A percentile compares a stretch with the other conserved stretches of the same genome.
These are phyloP conservation scores for Fusarium bactridioides DNA, from an alignment of 2,329 filamentous ascomycete species.

Conservation along the genomic window DNA sequence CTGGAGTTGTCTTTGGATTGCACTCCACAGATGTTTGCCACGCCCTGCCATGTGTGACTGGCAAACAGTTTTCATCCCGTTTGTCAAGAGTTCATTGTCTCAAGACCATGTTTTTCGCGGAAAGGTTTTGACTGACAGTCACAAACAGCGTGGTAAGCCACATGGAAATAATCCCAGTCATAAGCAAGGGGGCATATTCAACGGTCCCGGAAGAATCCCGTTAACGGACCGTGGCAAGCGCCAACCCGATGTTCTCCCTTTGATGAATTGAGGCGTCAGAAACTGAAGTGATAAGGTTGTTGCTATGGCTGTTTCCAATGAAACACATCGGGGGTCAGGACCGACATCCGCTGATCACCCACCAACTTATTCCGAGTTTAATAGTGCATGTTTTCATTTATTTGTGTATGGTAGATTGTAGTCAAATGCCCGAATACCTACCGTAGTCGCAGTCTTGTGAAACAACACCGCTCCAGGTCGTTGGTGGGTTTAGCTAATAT, in stretches of 20 bases:
- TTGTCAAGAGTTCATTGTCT: slow-evolving; percentile 25
- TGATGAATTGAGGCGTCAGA: not conserved
- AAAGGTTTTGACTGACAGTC: slow-evolving; percentile 5
- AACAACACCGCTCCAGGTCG: slow-evolving; percentile 8
- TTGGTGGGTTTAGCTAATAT: slow-evolving; percentile 24
- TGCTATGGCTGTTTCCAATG: not conserved
- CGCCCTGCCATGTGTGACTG: slow-evolving; percentile 32
- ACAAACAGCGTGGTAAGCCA: slow-evolving; percentile 19
- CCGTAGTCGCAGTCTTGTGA: slow-evolving; percentile 2
- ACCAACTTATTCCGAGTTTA: not conserved
- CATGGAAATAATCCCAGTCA: slow-evolving; percentile 23
- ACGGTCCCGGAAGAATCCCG: slow-evolving; percentile 26
- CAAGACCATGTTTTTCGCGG: slow-evolving; percentile 25
- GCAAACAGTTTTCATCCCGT: not conserved
- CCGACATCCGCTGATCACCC: not conserved
- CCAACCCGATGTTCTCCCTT: slow-evolving; percentile 21
- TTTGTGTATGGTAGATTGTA: not conserved
- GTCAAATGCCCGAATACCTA: not conserved
- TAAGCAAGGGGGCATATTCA: slow-evolving; percentile 29
- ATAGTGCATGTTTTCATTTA: not conserved
- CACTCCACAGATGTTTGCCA: slow-evolving; percentile 11
- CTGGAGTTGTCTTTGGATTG: not conserved
- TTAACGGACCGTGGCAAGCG: slow-evolving; percentile 24
- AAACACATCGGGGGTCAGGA: not conserved
- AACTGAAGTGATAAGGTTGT: slow-evolving; percentile 1